Evolutionary conservation across 768 basidiomycete species (phyloP).

Genomic region (Boletus tomentosulus): DNA sequence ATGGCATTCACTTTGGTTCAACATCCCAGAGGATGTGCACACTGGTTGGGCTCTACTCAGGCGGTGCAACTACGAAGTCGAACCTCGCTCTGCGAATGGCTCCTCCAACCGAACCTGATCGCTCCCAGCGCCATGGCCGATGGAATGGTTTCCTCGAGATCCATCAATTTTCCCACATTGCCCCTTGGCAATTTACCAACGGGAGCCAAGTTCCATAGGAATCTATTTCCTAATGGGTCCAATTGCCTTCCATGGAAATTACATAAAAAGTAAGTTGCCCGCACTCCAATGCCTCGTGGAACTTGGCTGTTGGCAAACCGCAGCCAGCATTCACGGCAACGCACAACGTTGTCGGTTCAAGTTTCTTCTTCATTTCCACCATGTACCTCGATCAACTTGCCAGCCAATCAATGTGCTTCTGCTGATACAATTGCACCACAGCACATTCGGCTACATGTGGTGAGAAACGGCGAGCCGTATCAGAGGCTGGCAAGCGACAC

Average conservation of each 20-base stretch:
- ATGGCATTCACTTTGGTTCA: not conserved
- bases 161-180: not conserved
- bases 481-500: conserved; percentile 8
- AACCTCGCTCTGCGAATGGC: not conserved
- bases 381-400: not conserved
- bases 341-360: conserved; percentile 10
- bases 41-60: not conserved
- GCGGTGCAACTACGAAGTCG: not conserved
- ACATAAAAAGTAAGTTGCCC: not conserved
- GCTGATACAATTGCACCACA: not conserved
- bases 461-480: not conserved
- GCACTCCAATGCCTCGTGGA: conserved; percentile 14
- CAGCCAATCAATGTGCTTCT: not conserved
- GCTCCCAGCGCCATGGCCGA: not conserved
- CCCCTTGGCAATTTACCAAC: not conserved
- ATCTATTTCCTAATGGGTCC: not conserved
- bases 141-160: not conserved
- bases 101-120: not conserved
- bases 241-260: not conserved
- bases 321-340: not conserved
- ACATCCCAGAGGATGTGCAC: not conserved
- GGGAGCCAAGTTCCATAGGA: too few relatives aligned
- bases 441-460: not conserved
- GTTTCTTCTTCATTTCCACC: not conserved
- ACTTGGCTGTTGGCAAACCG: conserved; percentile 14